phyloP scores from a whole-genome alignment of 305 asterid species.

The Ilex paraguariensis region DNA sequence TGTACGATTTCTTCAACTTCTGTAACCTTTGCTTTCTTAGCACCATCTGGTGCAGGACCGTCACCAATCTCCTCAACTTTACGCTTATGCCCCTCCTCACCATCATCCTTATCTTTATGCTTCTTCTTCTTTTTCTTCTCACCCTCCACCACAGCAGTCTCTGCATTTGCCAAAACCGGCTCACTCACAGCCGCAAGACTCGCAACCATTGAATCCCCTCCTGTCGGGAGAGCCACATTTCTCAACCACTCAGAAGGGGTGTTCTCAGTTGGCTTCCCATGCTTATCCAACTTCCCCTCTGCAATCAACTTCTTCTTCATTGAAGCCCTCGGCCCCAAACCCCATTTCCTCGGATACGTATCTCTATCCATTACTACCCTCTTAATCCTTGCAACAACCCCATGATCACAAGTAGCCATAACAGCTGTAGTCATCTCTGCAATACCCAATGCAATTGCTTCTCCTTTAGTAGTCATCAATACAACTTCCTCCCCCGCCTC shows the following conservation, averaged over 20 bases:
- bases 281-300: constrained; percentile 92
- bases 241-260: constrained; percentile 89
- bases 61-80: constrained; percentile 47
- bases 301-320: constrained; percentile 91
- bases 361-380: constrained; percentile 99
- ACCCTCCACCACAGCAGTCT: constrained; percentile 33
- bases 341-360: constrained; percentile 98
- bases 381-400: constrained; percentile 94
- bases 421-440: constrained; percentile 99
- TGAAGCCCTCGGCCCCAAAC: constrained; percentile 94
- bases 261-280: constrained; percentile 71
- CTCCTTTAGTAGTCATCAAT: constrained; percentile 95
- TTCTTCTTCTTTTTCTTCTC: constrained; percentile 63
- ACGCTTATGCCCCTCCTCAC: constrained; percentile 56
- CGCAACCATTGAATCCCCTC: constrained; percentile 74
- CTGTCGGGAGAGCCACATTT: constrained; percentile 78
- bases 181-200: constrained; percentile 60
- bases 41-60: constrained; percentile 42
- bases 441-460: constrained; percentile 86
- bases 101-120: constrained; percentile 27
- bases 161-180: constrained; percentile 21
- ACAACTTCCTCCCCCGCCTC: constrained; percentile 92
- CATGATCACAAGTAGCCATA: constrained; percentile 97
- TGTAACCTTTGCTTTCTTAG: constrained; percentile 51
- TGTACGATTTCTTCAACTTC: constrained; percentile 27